Conservation (phyloP, 768 basidiomycete species). For the Lentinula sp. region DNA sequence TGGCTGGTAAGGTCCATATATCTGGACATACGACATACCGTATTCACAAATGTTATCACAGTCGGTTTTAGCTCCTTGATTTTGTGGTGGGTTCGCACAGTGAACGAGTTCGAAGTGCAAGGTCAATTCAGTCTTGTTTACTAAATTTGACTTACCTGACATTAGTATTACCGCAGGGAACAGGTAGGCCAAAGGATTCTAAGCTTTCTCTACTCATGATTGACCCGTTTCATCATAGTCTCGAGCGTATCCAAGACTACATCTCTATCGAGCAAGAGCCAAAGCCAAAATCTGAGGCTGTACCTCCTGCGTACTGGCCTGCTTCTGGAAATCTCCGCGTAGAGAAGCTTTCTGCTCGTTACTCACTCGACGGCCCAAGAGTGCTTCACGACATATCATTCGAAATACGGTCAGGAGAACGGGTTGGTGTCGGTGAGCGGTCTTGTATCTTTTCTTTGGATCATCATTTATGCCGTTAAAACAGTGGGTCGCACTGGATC, state of each 20-base stretch:
- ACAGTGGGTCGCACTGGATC: conserved; percentile 39
- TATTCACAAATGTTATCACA: not conserved
- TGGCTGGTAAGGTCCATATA: conserved; percentile 18
- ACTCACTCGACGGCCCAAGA: conserved; percentile 37
- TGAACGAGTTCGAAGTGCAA: conserved; percentile 20
- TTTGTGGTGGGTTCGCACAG: conserved; percentile 14
- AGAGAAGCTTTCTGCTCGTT: conserved; percentile 46
- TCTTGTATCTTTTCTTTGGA: not conserved
- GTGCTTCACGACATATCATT: conserved; percentile 53
- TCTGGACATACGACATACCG: not conserved
- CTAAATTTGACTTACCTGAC: not conserved
- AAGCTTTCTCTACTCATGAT: not conserved
- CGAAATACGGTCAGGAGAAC: conserved; percentile 45
- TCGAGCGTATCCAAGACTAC: conserved; percentile 21
- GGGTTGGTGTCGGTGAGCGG: conserved; percentile 42
- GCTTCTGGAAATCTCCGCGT: conserved; percentile 44
- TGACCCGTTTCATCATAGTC: not conserved
- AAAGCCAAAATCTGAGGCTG: conserved; percentile 22
- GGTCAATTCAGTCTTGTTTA: conserved; percentile 4
- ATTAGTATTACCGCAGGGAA: conserved; percentile 4
- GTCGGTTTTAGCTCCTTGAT: conserved; percentile 10
- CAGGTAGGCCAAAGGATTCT: not conserved
- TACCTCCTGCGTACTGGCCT: conserved; percentile 57
- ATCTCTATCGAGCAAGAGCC: conserved; percentile 39
- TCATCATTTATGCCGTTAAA: not conserved